phyloP scores from a whole-genome alignment of 805 yeast genomes.

The Saccharomycopsis fermentans region DNA sequence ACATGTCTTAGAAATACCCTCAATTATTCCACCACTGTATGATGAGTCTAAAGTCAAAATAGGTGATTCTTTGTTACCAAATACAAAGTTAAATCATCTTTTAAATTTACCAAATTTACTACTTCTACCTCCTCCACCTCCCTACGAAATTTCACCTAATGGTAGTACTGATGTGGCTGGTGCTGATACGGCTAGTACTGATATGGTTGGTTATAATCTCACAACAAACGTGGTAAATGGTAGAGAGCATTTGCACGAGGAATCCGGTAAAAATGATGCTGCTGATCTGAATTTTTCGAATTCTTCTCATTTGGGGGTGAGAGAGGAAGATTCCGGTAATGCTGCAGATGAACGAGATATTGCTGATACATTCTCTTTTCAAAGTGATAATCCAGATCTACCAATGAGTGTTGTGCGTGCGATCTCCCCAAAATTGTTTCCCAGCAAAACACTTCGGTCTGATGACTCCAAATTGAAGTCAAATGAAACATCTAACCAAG shows the following conservation, averaged over 20 bases:
- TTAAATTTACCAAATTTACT: background rate
- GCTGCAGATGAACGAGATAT: constrained; percentile 3
- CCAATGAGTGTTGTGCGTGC: constrained; percentile 9
- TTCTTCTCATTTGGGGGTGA: background rate
- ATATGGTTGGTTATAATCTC: no score
- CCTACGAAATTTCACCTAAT: background rate
- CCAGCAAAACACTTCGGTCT: background rate
- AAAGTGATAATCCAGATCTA: constrained; percentile 12
- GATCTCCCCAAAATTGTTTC: constrained; percentile 7
- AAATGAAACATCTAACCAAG: background rate
- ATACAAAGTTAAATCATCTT: background rate
- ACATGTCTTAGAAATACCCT: constrained; percentile 15
- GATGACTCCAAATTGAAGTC: background rate
- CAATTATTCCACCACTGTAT: constrained; percentile 16
- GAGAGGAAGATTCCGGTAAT: constrained; percentile 2
- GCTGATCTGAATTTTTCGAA: background rate
- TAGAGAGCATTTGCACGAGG: background rate
- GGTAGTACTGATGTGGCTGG: background rate
- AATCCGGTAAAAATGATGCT: background rate
- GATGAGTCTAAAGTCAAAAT: background rate
- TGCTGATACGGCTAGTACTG: background rate
- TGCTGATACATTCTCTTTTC: constrained; percentile 12
- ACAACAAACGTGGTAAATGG: background rate
- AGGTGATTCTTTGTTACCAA: background rate
- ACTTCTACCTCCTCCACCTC: background rate